Evolutionary conservation across 495 filamentous ascomycete genomes (phyloP).

Genomic region (Aspergillus affinis): DNA sequence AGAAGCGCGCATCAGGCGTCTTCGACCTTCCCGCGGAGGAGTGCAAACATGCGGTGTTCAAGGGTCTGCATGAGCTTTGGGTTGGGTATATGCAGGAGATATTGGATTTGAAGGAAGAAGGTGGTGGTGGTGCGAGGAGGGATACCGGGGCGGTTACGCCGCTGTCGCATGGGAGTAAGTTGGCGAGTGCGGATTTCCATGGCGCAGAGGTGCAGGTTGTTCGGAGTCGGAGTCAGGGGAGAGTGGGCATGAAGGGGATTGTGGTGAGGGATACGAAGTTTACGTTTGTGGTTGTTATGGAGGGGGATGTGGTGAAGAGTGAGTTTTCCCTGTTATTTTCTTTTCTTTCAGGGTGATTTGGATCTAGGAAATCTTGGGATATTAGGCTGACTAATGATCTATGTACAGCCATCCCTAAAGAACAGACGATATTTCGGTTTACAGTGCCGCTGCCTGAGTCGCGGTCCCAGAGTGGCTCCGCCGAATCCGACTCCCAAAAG

Average conservation of each 20-base stretch:
- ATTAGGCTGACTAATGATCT: background rate
- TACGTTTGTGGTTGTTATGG: constrained; percentile 79
- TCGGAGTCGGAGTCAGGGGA: constrained; percentile 70
- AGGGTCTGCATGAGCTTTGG: constrained; percentile 77
- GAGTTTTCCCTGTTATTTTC: constrained; percentile 24
- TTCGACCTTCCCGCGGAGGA: constrained; percentile 69
- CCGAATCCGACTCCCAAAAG: constrained; percentile 10
- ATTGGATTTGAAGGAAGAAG: constrained; percentile 46
- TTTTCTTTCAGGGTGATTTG: background rate
- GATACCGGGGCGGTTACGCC: constrained; percentile 43
- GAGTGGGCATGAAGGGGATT: constrained; percentile 83
- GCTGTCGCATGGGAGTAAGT: constrained; percentile 58
- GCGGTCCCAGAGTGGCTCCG: constrained; percentile 14
- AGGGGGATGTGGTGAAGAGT: constrained; percentile 61
- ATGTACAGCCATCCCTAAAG: constrained; percentile 72
- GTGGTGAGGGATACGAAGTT: constrained; percentile 86
- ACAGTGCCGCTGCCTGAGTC: constrained; percentile 54
- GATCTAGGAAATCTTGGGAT: background rate
- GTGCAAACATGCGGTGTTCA: constrained; percentile 74
- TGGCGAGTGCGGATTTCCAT: constrained; percentile 85
- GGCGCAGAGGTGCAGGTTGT: constrained; percentile 84
- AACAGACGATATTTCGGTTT: constrained; percentile 82
- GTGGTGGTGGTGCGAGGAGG: constrained; percentile 23
- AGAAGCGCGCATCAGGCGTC: constrained; percentile 70
- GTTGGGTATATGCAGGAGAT: constrained; percentile 77